A percentile compares a stretch with the other conserved stretches of the same genome.
Conservation (phyloP, 2,329 filamentous ascomycete species). For the Grosmannia serpens region DNA sequence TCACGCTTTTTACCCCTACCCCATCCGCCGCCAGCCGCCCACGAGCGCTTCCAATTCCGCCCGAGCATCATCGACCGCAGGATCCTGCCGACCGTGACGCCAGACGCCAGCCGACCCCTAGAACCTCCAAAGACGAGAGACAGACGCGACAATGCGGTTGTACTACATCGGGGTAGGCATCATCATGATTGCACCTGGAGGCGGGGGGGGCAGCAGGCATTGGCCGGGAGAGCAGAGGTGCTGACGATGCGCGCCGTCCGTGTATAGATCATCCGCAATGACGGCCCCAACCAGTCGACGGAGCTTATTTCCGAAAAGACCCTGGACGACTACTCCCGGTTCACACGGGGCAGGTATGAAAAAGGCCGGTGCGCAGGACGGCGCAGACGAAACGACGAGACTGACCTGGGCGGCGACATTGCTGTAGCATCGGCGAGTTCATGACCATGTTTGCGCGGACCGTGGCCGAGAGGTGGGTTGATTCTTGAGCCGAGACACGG, state of each 20-base stretch:
- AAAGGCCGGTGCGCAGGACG: slow-evolving; percentile 5
- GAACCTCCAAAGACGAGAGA: slow-evolving; percentile 1
- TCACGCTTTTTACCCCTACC: background rate
- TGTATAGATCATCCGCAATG: slow-evolving; percentile 67
- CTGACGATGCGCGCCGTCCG: background rate
- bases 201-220: background rate
- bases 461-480: slow-evolving; percentile 57
- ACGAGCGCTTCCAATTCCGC: too few species aligned
- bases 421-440: slow-evolving; percentile 17
- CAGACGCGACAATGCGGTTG: slow-evolving; percentile 58
- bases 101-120: background rate
- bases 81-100: background rate
- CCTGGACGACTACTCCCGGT: slow-evolving; percentile 66
- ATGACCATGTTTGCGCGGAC: slow-evolving; percentile 81
- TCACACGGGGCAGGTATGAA: slow-evolving; percentile 57
- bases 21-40: background rate
- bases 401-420: slow-evolving; percentile 1
- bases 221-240: background rate
- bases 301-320: slow-evolving; percentile 52
- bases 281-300: slow-evolving; percentile 19
- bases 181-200: background rate
- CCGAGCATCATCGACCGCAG: background rate
- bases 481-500: background rate
- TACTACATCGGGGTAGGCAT: slow-evolving; percentile 71
- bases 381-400: background rate